phyloP scores from a whole-genome alignment of 2,329 filamentous ascomycete species.

The Pseudogymnoascus sp. region DNA sequence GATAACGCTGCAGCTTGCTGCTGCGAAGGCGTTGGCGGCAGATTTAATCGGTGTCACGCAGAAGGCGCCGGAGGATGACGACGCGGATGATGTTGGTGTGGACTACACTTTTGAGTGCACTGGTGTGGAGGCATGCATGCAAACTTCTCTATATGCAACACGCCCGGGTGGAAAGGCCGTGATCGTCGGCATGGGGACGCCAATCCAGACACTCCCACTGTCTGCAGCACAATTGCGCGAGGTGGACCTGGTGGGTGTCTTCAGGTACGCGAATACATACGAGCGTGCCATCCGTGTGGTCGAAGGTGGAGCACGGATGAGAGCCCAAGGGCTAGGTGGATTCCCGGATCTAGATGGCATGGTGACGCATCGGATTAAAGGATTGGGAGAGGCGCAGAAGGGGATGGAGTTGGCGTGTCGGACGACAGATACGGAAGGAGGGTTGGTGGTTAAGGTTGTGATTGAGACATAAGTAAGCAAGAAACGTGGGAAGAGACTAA shows the following conservation, averaged over 20 bases:
- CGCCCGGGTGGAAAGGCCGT: constrained; percentile 71
- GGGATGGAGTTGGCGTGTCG: constrained; percentile 69
- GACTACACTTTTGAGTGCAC: constrained; percentile 58
- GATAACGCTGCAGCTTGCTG: constrained; percentile 65
- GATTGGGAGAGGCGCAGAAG: constrained; percentile 77
- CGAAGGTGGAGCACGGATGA: constrained; percentile 54
- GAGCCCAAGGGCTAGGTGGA: constrained; percentile 78
- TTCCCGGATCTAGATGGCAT: constrained; percentile 50
- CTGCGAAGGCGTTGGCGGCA: constrained; percentile 56
- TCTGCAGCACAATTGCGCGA: constrained; percentile 86
- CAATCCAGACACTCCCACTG: constrained; percentile 85
- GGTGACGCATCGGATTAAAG: constrained; percentile 76
- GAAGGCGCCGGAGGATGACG: constrained; percentile 55
- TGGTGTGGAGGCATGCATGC: constrained; percentile 71
- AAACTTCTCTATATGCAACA: constrained; percentile 64
- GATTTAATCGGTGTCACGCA: constrained; percentile 69
- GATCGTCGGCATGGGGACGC: constrained; percentile 83
- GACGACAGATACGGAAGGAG: constrained; percentile 60
- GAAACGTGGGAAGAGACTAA: not conserved
- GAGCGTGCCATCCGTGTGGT: constrained; percentile 68
- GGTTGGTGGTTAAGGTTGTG: constrained; percentile 20
- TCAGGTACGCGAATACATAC: constrained; percentile 84
- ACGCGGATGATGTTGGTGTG: constrained; percentile 64
- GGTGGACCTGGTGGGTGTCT: constrained; percentile 76
- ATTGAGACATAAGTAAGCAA: not conserved